Base-by-base conservation (phyloP, 495 filamentous ascomycete species). In the Neurospora sp. region DNA sequence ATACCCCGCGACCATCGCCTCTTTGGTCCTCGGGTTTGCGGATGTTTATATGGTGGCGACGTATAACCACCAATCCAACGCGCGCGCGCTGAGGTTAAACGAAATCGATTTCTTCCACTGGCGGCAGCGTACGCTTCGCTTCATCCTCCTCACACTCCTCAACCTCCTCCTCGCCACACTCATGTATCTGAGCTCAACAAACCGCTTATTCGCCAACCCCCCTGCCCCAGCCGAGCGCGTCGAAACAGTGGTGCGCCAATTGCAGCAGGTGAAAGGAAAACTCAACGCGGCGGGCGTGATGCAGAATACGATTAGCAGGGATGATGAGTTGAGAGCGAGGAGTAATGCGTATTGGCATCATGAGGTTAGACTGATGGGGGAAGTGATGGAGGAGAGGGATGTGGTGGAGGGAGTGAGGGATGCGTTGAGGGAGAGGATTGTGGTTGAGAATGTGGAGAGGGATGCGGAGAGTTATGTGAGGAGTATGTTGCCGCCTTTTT, bases 181-280 rank as follows among this genome's bases (percentile, higher is more conserved):
- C 7, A 81, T 97, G 17, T 97, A 90, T 81, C 84, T 94, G 17
- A 88, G 90, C 0, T 87, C 89, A 31, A 97, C 96, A 24, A 92
- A 94, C 76, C 88, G 95, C 17, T 83, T 84, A 2, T 85, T 86
- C 79, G 81, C 76, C 42, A 82, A 40, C 79, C 86, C 80, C 37
- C 82, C 81, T n/a, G 72, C 77, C 17, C 70, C 86, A 1, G 85
- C 84, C 2, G 85, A 85, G 77, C 82, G 85, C 40, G 76, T 89
- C 9, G 87, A 89, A 75, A 70, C 73, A 7, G 77, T 81, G 1
- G 77, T 80, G 28, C 79, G 83, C 42, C 77, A 77, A 31, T 73
- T 89, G 42, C 80, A 79, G 59, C 74, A 66, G 2, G 79, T 81
- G 28, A 84, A 84, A 75, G 80, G 83, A 24, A 84, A 82, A 70